phyloP scores from a whole-genome alignment of 2,329 filamentous ascomycete genomes.

The Dryadomyces quercivorus region DNA sequence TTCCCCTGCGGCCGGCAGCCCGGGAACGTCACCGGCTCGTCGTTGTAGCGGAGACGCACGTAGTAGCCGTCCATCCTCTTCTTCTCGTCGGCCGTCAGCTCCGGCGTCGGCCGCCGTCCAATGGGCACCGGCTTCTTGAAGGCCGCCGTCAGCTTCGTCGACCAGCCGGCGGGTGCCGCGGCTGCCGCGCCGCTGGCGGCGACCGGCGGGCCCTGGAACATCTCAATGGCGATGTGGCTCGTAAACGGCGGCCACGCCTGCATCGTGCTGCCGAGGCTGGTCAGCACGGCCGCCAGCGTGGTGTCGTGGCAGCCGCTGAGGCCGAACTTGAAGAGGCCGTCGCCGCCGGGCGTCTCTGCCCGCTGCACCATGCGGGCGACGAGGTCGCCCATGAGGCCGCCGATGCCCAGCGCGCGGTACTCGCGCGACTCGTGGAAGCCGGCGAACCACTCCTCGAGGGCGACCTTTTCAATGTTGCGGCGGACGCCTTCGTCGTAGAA shows the following conservation, averaged over 20 bases:
- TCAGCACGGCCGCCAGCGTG: constrained; percentile 68
- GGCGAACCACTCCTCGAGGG: constrained; percentile 83
- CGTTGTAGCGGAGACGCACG: constrained; percentile 86
- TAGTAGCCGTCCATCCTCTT: constrained; percentile 61
- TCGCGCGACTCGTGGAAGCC: constrained; percentile 77
- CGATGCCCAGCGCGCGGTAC: constrained; percentile 83
- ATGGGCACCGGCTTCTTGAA: constrained; percentile 30
- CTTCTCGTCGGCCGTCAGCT: constrained; percentile 46
- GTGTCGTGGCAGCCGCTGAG: constrained; percentile 89
- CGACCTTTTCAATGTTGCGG: constrained; percentile 60
- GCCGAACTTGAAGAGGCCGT: constrained; percentile 52
- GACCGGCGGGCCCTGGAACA: constrained; percentile 50
- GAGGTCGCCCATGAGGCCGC: constrained; percentile 71
- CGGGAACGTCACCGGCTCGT: constrained; percentile 66
- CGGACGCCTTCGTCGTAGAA: constrained; percentile 73
- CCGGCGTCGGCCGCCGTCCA: constrained; percentile 44
- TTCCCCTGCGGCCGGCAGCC: constrained; percentile 67
- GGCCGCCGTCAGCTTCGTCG: constrained; percentile 20
- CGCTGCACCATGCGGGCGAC: constrained; percentile 61
- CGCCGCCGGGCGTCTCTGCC: constrained; percentile 31
- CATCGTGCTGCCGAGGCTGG: constrained; percentile 64
- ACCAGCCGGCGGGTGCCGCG: constrained; percentile 7
- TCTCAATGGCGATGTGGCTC: constrained; percentile 79
- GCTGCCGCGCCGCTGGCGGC: constrained; percentile 11
- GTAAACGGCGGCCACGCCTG: constrained; percentile 86